A percentile compares a stretch with the other conserved stretches of the same genome.
phyloP scores from a whole-genome alignment of 257 asterid species.

The Solanum paucissectum region DNA sequence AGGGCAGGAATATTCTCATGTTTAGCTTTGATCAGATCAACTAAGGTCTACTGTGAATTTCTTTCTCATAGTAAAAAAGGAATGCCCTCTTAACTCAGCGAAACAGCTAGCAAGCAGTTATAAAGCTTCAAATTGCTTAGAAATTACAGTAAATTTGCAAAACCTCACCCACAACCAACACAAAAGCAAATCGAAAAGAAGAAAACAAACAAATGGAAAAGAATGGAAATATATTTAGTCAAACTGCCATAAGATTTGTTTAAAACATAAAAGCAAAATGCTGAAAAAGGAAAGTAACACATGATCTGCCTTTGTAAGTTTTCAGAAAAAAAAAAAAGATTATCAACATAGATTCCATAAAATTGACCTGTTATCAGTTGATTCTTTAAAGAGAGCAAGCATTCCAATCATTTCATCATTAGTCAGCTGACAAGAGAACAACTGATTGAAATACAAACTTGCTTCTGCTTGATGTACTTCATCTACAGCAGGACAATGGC shows the following conservation, averaged over 20 bases:
- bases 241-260: neutral
- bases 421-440: constrained; percentile 71
- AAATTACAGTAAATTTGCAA: neutral
- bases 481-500: constrained; percentile 37
- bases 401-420: constrained; percentile 59
- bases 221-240: neutral
- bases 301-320: neutral
- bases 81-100: neutral
- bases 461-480: neutral
- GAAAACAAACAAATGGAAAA: neutral
- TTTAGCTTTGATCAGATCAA: neutral
- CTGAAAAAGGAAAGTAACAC: neutral
- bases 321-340: neutral
- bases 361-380: constrained; percentile 56
- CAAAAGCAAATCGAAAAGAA: neutral
- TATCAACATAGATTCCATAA: neutral
- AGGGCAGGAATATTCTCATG: neutral
- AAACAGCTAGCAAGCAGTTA: neutral
- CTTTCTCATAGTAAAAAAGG: neutral
- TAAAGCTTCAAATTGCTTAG: neutral
- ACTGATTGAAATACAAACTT: constrained; percentile 10
- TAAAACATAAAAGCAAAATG: neutral
- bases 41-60: neutral
- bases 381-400: constrained; percentile 75
- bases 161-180: neutral